phyloP scores from a whole-genome alignment of 2,329 filamentous ascomycete genomes.

The Aspergillus tubingensis region DNA sequence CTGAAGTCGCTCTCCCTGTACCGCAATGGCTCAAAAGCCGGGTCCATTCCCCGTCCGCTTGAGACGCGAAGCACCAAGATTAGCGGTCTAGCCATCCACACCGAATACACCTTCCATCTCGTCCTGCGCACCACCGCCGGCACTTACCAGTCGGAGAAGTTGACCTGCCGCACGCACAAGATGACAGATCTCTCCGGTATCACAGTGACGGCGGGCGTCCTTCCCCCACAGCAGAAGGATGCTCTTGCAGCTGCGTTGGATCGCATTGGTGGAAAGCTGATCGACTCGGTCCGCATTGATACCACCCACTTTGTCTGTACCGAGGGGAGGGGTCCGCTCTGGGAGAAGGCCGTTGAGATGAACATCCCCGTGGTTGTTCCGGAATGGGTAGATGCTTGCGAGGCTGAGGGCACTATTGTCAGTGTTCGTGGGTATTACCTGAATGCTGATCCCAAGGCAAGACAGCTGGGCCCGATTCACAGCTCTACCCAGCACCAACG shows the following conservation, averaged over 20 bases:
- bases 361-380: slow-evolving; percentile 96
- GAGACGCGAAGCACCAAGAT: slow-evolving; percentile 97
- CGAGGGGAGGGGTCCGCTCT: slow-evolving; percentile 82
- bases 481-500: slow-evolving; percentile 36
- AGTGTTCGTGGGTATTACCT: slow-evolving; percentile 96
- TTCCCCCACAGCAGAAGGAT: slow-evolving; percentile 73
- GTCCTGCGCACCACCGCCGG: slow-evolving; percentile 89
- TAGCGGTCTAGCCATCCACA: slow-evolving; percentile 91
- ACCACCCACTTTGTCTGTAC: slow-evolving; percentile 98
- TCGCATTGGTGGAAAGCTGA: slow-evolving; percentile 87
- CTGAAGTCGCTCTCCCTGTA: slow-evolving; percentile 87
- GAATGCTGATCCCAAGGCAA: slow-evolving; percentile 72
- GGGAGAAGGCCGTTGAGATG: slow-evolving; percentile 97
- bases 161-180: slow-evolving; percentile 90
- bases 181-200: slow-evolving; percentile 97
- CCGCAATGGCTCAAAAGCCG: slow-evolving; percentile 94
- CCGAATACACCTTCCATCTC: slow-evolving; percentile 92
- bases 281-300: slow-evolving; percentile 88
- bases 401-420: slow-evolving; percentile 86
- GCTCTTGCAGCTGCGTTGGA: slow-evolving; percentile 74
- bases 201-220: slow-evolving; percentile 86
- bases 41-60: slow-evolving; percentile 83
- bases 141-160: slow-evolving; percentile 78
- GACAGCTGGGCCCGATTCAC: slow-evolving; percentile 50
- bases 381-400: slow-evolving; percentile 97